Base-by-base conservation (phyloP, 2,329 filamentous ascomycete genomes). In the Xylaria sp. region DNA sequence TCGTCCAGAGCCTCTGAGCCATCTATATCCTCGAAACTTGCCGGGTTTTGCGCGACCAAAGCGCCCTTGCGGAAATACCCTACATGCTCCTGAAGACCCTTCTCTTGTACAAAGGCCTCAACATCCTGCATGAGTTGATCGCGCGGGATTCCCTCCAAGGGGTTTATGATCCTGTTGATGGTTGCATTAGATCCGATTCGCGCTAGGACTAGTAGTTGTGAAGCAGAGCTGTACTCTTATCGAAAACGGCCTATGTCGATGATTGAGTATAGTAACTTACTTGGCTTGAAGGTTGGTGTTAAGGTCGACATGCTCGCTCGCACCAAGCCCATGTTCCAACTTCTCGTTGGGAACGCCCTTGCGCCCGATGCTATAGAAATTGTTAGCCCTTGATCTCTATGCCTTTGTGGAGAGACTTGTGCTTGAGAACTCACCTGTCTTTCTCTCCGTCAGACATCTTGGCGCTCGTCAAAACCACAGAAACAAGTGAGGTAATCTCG, bases 21-120 rank as follows among this genome's bases (percentile, higher is more conserved):
- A 3, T 74, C 76, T 40, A 92, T 81, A 33, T 81, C 78, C 59
- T 91, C 88, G 72, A 79, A 90, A 29, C 81, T 80, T 8, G 78
- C 77, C 0, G 90, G 90, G 67, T 89, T 86, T 73, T 91, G 89
- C 2, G 91, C 91, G 17, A 93, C 84, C 10, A 94, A 80, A 3
- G 90, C 91, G 33, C 90, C 91, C 69, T 88, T 89, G 53, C 84
- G 80, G 53, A 93, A 80, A 15, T 89, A 71, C 3, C 79, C 76
- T 3, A 86, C 76, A 66, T 89, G 81, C 55, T 89, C 84, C 2
- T 78, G 74, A 25, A 93, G 79, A 23, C 81, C 81, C 67, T 89
- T 84, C 41, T 82, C 76, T 13, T 79, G 77, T 38, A 87, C 88
- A 69, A 90, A 91, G n/a, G 79, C 78, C 53, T 86, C 72, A 38